Evolutionary conservation across 2,329 filamentous ascomycete genomes (phyloP).

Genomic region (Colletotrichum navitas): DNA sequence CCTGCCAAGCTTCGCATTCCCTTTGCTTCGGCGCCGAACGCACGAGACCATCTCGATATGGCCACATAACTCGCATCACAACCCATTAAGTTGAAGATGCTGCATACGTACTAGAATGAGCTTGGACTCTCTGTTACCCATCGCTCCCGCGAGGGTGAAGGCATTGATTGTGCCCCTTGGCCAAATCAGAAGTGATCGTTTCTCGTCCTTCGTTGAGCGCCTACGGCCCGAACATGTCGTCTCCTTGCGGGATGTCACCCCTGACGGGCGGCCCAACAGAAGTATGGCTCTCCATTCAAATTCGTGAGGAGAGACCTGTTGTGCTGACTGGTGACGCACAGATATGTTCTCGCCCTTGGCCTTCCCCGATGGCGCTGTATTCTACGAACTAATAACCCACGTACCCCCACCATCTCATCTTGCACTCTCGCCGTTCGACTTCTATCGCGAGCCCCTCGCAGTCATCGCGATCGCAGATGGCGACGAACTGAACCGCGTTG

Average conservation of each 20-base stretch:
- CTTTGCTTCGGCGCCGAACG: conserved; percentile 6
- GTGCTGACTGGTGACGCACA: conserved; percentile 53
- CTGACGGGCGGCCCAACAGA: conserved; percentile 86
- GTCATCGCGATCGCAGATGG: conserved; percentile 90
- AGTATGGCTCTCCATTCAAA: conserved; percentile 64
- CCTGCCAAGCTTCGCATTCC: conserved; percentile 25
- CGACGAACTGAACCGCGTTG: conserved; percentile 69
- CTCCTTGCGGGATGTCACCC: conserved; percentile 86
- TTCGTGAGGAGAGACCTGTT: neutral
- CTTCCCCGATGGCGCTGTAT: conserved; percentile 85
- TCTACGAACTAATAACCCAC: conserved; percentile 89
- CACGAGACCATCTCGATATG: conserved; percentile 36
- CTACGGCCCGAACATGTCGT: conserved; percentile 85
- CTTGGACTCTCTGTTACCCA: conserved; percentile 89
- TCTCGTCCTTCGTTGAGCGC: conserved; percentile 81
- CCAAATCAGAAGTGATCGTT: conserved; percentile 84
- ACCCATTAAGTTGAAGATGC: conserved; percentile 40
- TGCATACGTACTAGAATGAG: conserved; percentile 75
- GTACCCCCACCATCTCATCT: conserved; percentile 84
- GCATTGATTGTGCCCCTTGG: conserved; percentile 89
- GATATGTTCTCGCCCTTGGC: conserved; percentile 94
- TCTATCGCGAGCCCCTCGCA: conserved; percentile 86
- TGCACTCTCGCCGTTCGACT: conserved; percentile 87
- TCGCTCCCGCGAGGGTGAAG: conserved; percentile 91
- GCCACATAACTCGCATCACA: conserved; percentile 32